phyloP scores from a whole-genome alignment of 1,284 basidiomycete genomes.

The Trametes hirsuta region DNA sequence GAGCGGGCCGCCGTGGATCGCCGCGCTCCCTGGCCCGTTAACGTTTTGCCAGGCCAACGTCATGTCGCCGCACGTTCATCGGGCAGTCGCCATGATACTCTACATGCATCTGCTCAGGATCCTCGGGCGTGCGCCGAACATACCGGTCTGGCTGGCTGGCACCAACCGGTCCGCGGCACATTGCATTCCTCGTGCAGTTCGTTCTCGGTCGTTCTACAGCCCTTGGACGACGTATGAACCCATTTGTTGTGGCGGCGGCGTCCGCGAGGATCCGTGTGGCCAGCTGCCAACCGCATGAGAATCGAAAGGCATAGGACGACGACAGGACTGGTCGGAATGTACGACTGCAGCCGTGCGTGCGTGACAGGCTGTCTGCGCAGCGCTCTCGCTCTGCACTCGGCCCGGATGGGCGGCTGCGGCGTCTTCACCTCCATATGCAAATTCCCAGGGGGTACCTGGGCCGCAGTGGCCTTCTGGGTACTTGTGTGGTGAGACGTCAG shows the following conservation, averaged over 20 bases:
- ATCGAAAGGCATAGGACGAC: background rate
- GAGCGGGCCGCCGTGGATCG: background rate
- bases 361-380: background rate
- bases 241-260: slow-evolving; percentile 1
- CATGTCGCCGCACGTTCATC: background rate
- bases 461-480: background rate
- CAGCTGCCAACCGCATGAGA: background rate
- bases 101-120: background rate
- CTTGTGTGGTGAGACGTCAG: background rate
- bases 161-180: slow-evolving; percentile 1
- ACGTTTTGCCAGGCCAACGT: background rate
- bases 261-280: background rate
- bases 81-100: background rate
- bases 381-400: background rate
- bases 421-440: slow-evolving; percentile 11
- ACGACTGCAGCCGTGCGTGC: background rate
- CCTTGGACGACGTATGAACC: background rate
- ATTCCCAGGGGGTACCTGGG: background rate
- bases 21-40: background rate
- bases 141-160: background rate
- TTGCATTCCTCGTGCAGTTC: background rate
- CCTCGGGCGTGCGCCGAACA: slow-evolving; percentile 1
- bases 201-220: background rate
- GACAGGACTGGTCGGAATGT: background rate
- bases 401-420: slow-evolving; percentile 11